phyloP scores from a whole-genome alignment of 2,329 filamentous ascomycete species.

The Sporothrix humicola region DNA sequence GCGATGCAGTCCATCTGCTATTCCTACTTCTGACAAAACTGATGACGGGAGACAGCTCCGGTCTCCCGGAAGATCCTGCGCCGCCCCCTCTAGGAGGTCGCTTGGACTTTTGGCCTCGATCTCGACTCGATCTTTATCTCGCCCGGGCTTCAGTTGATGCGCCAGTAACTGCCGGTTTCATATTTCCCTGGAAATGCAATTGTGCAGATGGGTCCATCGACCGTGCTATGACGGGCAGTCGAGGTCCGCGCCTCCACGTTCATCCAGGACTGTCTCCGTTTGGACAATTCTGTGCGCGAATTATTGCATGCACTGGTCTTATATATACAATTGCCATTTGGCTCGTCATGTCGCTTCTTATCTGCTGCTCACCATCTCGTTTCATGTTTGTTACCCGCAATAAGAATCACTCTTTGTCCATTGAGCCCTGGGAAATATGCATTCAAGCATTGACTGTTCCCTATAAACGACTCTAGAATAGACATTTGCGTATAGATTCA shows the following conservation, averaged over 20 bases:
- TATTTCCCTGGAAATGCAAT: background rate
- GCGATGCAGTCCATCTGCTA: background rate
- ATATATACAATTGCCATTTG: background rate
- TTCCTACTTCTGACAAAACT: background rate
- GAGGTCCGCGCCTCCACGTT: background rate
- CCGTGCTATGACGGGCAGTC: background rate
- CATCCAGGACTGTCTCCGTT: background rate
- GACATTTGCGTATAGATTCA: background rate
- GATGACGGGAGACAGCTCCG: background rate
- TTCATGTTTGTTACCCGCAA: background rate
- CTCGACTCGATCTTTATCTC: too few relatives aligned
- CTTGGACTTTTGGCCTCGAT: background rate
- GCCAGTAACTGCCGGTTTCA: conserved; percentile 3
- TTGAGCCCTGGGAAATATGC: background rate
- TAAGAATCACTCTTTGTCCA: background rate
- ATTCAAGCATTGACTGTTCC: background rate
- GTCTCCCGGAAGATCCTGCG: conserved; percentile 17
- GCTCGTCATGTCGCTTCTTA: background rate
- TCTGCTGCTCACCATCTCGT: background rate
- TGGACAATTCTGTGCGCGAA: too few relatives aligned
- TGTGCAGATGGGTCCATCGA: background rate
- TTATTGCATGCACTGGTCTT: background rate
- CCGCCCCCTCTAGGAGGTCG: conserved; percentile 2
- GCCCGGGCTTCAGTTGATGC: background rate
- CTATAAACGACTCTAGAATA: background rate